Evolutionary conservation across 306 rosid genomes (phyloP), one percentile per base, ranked within the genome.

Genomic region (Rosa chinensis): DNA sequence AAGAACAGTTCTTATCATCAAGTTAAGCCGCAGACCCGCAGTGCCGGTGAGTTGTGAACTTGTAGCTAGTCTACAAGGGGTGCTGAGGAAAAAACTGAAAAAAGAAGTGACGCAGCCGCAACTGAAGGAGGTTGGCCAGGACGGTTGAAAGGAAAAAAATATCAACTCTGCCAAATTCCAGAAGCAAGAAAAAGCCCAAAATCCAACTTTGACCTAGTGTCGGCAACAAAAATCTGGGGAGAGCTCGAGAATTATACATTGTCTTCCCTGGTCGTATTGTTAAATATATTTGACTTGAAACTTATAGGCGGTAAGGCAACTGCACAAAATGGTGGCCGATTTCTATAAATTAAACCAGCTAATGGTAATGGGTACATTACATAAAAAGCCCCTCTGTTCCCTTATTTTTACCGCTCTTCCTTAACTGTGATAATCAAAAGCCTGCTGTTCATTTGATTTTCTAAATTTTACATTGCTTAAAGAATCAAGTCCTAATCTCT

Each of bases 401-500:
- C 79, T 40, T 90, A 89, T 86, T 90, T 85, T 88, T 6, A 85
- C 89, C 77, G 56, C 85, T 88, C 85, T 88, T 78, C 77, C 67
- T 62, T 61, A 62, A 73, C 82, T 61, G 40, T 83, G 64, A 83
- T 64, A 66, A 86, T 80, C 68, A 86, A 82, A 85, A 40, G 67
- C 73, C 86, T 72, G 80, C 81, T 48, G 87, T 86, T 85, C 89
- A 39, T 63, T 72, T n/a, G 86, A 74, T 70, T 84, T 89, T 87
- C 92, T 87, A 84, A 80, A 84, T 70, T 84, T 84, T 81, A 81
- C 87, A 86, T 82, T 75, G 70, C 83, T 85, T 67, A 71, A 72
- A 23, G 79, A 82, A 88, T 83, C 82, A 76, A 74, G 81, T 80
- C 87, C 93, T 91, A 85, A 61, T 85, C 85, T 88, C 86, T 87